Evolutionary conservation across 2,329 filamentous ascomycete genomes (phyloP).

Genomic region (Aureobasidium sp.): DNA sequence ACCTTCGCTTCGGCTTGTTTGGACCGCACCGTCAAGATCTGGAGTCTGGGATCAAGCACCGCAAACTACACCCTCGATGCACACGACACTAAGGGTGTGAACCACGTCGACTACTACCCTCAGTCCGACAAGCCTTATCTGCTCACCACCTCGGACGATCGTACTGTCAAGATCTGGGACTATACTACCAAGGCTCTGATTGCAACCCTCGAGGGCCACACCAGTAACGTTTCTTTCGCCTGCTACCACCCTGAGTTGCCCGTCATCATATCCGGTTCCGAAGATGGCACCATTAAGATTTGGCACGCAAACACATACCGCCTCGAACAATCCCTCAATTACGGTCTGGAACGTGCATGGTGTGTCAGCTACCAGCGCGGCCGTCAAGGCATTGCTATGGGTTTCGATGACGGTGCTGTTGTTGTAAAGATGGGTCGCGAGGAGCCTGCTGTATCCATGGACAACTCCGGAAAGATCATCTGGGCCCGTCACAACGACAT

Average conservation of each 20-base stretch:
- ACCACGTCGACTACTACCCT: slow-evolving; percentile 85
- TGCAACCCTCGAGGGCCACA: slow-evolving; percentile 92
- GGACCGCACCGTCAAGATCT: slow-evolving; percentile 95
- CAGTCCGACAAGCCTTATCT: slow-evolving; percentile 72
- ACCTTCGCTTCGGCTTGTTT: slow-evolving; percentile 69
- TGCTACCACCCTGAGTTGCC: slow-evolving; percentile 96
- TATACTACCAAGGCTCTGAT: slow-evolving; percentile 98
- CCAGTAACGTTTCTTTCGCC: slow-evolving; percentile 95
- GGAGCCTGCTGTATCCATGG: slow-evolving; percentile 97
- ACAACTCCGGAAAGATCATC: slow-evolving; percentile 88
- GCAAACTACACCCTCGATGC: slow-evolving; percentile 96
- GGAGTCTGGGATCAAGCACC: slow-evolving; percentile 88
- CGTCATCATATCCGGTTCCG: slow-evolving; percentile 94
- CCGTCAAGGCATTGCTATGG: slow-evolving; percentile 88
- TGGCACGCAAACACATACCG: slow-evolving; percentile 98
- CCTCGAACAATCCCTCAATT: slow-evolving; percentile 91
- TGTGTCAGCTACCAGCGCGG: slow-evolving; percentile 94
- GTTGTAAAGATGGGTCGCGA: slow-evolving; percentile 97
- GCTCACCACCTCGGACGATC: slow-evolving; percentile 91
- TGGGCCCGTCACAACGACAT: slow-evolving; percentile 96
- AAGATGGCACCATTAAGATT: slow-evolving; percentile 95
- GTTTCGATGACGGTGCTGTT: slow-evolving; percentile 95
- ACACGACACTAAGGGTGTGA: slow-evolving; percentile 94
- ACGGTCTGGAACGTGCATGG: slow-evolving; percentile 93
- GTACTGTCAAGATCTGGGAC: slow-evolving; percentile 97